A percentile compares a stretch with the other conserved stretches of the same genome.
Conservation (phyloP, 2,329 filamentous ascomycete genomes). For the Trichoderma simmonsii region DNA sequence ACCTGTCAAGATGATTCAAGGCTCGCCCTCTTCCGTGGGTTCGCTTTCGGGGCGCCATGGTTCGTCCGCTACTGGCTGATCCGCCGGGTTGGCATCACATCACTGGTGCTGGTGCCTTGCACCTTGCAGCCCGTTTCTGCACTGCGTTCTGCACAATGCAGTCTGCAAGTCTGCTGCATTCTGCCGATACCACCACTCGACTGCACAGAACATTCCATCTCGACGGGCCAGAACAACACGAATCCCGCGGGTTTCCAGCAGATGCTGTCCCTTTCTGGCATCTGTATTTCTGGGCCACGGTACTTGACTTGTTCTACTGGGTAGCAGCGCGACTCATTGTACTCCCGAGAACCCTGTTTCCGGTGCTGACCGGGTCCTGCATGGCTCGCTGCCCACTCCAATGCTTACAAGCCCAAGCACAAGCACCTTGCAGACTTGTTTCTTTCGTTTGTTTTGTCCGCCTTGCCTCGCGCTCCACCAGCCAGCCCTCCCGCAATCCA, state of each 20-base stretch:
- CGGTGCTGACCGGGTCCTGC: constrained; percentile 9
- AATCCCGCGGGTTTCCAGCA: not conserved
- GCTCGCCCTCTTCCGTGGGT: not conserved
- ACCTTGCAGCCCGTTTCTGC: not conserved
- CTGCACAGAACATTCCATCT: not conserved
- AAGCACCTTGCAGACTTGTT: not conserved
- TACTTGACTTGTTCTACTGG: not conserved
- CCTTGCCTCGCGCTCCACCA: constrained; percentile 15
- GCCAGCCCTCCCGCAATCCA: constrained; percentile 18
- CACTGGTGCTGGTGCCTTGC: constrained; percentile 7
- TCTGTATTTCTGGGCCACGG: not conserved
- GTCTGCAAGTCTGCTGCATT: not conserved
- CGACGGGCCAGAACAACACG: not conserved
- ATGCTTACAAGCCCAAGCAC: not conserved
- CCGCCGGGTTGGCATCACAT: constrained; percentile 1
- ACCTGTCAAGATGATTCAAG: not conserved
- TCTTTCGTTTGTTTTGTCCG: constrained; percentile 1
- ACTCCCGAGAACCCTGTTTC: not conserved
- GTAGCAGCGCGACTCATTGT: not conserved
- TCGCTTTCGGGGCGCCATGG: constrained; percentile 1
- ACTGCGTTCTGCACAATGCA: not conserved
- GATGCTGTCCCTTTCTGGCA: not conserved
- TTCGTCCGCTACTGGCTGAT: constrained; percentile 10
- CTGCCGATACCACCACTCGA: not conserved
- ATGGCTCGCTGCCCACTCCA: not conserved